Conservation (phyloP, 179 eudicot genomes). For the Nepenthes alata region DNA sequence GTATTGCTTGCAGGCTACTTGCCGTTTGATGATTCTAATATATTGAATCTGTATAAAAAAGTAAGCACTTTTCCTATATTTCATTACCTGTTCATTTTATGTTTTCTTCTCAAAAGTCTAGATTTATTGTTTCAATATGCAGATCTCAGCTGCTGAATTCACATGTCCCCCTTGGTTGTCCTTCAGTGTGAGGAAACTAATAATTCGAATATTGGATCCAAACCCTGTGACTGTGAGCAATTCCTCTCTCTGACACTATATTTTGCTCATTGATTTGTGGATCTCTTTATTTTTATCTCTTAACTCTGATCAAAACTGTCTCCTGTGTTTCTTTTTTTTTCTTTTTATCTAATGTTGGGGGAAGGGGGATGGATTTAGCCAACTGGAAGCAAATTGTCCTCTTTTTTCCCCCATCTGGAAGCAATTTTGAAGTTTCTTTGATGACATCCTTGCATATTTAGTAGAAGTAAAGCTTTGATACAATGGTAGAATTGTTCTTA, state of each 20-base stretch:
- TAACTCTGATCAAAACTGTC: no score
- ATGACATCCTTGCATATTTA: no score
- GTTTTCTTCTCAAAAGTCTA: constrained; percentile 3
- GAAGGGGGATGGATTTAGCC: no score
- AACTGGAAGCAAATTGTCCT: no score
- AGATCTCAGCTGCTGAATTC: constrained; percentile 87
- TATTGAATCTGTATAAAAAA: constrained; percentile 85
- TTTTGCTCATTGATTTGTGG: neutral
- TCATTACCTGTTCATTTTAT: constrained; percentile 6
- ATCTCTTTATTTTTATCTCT: no score
- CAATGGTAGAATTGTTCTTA: no score
- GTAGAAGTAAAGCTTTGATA: no score
- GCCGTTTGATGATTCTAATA: constrained; percentile 98
- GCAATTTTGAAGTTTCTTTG: no score
- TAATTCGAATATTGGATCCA: constrained; percentile 75
- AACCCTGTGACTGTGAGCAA: constrained; percentile 65
- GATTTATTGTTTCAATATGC: constrained; percentile 17
- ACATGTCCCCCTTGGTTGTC: constrained; percentile 96
- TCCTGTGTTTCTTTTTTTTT: no score
- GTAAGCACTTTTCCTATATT: constrained; percentile 43
- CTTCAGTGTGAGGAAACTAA: constrained; percentile 69
- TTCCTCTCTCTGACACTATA: neutral
- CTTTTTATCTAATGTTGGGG: no score
- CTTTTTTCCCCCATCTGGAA: no score
- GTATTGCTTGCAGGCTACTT: constrained; percentile 98